A percentile compares a stretch with the other conserved stretches of the same genome.
Conservation (phyloP, 2,329 filamentous ascomycete species). For the Stromatinia cepivora region DNA sequence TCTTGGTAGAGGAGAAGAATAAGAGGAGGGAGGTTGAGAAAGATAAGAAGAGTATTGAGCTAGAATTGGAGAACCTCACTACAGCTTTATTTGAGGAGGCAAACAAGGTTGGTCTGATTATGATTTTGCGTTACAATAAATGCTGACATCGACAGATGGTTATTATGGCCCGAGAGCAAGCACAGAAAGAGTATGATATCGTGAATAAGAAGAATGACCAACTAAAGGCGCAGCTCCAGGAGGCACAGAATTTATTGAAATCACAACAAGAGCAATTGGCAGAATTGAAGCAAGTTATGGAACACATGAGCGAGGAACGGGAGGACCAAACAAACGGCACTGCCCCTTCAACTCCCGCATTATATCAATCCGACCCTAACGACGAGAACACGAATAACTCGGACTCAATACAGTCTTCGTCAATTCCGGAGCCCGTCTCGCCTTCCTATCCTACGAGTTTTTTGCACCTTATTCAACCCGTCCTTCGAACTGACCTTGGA, state of each 20-base stretch:
- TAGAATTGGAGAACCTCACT: conserved; percentile 87
- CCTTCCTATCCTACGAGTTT: conserved; percentile 69
- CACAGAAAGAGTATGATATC: conserved; percentile 78
- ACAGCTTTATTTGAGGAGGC: conserved; percentile 96
- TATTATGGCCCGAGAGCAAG: conserved; percentile 83
- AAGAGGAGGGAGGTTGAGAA: conserved; percentile 66
- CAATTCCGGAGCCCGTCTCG: conserved; percentile 47
- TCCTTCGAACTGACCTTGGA: conserved; percentile 77
- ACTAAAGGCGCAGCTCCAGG: conserved; percentile 78
- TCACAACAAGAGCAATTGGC: conserved; percentile 92
- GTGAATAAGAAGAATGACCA: conserved; percentile 85
- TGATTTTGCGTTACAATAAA: not conserved
- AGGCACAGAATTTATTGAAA: conserved; percentile 80
- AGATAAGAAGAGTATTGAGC: conserved; percentile 86
- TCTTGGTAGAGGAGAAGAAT: conserved; percentile 64
- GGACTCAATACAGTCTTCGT: conserved; percentile 33
- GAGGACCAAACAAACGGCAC: conserved; percentile 74
- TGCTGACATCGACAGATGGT: conserved; percentile 88
- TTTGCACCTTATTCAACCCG: conserved; percentile 76
- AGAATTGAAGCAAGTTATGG: conserved; percentile 90
- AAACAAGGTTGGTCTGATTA: conserved; percentile 64
- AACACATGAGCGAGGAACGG: conserved; percentile 73
- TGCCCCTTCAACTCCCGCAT: conserved; percentile 71
- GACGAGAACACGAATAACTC: conserved; percentile 48
- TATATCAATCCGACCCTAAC: conserved; percentile 65